Conservation (phyloP, 2,329 filamentous ascomycete genomes). For the Paradendryphiella salina region DNA sequence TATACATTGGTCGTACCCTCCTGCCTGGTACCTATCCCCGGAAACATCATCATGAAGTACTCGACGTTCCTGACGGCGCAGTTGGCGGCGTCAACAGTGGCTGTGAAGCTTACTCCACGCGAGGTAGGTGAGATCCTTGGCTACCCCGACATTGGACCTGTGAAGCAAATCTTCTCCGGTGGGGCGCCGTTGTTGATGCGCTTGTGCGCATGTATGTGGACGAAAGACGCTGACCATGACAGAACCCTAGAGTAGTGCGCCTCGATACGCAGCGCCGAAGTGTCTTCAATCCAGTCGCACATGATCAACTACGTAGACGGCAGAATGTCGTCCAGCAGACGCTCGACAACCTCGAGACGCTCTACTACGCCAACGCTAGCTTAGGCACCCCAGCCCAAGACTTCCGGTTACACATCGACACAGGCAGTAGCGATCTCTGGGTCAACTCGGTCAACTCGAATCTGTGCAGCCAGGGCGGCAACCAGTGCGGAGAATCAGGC, state of each 20-base stretch:
- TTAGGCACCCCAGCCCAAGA: conserved; percentile 61
- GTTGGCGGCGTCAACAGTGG: conserved; percentile 35
- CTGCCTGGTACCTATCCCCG: not conserved
- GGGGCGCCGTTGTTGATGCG: not conserved
- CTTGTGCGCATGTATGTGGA: conserved; percentile 1
- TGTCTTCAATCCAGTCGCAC: conserved; percentile 51
- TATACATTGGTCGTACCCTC: conserved; percentile 14
- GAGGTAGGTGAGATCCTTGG: conserved; percentile 42
- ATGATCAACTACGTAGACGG: conserved; percentile 52
- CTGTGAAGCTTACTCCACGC: conserved; percentile 37
- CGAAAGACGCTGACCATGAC: not conserved
- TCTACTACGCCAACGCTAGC: conserved; percentile 62
- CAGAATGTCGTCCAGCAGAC: conserved; percentile 50
- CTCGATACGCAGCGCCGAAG: conserved; percentile 57
- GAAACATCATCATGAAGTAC: conserved; percentile 34
- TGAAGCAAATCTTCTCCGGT: conserved; percentile 21
- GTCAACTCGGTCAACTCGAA: conserved; percentile 65
- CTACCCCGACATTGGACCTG: conserved; percentile 16
- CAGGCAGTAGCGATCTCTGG: conserved; percentile 66
- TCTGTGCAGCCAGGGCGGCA: conserved; percentile 57
- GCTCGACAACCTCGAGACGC: conserved; percentile 62
- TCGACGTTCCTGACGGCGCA: conserved; percentile 35
- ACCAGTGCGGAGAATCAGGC: conserved; percentile 64
- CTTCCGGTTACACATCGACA: conserved; percentile 63
- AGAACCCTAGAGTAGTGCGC: conserved; percentile 53